A percentile compares a stretch with the other conserved stretches of the same genome.
These are phyloP conservation scores for Cytospora schulzeri DNA, from an alignment of 2,329 filamentous ascomycete genomes.

Conservation along the genomic window DNA sequence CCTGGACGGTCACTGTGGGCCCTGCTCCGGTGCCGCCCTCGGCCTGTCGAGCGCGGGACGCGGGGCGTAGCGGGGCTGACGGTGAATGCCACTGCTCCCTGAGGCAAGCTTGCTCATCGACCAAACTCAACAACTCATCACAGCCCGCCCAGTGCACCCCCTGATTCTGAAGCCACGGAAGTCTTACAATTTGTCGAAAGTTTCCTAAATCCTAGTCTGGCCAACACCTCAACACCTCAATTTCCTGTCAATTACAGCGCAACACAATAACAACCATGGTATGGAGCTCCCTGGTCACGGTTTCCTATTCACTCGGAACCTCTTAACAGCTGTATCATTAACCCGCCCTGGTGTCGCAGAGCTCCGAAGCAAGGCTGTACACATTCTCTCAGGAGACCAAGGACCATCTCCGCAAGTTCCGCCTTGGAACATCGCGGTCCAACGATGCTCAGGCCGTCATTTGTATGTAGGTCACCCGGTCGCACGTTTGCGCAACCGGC, in stretches of 20 bases:
- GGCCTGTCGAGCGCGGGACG: slow-evolving; percentile 12
- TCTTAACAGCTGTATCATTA: neutral
- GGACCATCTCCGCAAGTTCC: slow-evolving; percentile 90
- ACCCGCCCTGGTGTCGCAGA: slow-evolving; percentile 35
- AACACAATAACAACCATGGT: slow-evolving; percentile 19
- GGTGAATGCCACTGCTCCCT: neutral
- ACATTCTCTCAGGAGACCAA: slow-evolving; percentile 90
- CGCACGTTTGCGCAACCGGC: slow-evolving; percentile 2
- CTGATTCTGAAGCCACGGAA: neutral
- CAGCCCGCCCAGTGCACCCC: neutral
- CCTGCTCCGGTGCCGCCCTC: slow-evolving; percentile 20
- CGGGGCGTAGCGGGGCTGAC: slow-evolving; percentile 23
- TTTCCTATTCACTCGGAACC: neutral
- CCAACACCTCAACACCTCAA: neutral
- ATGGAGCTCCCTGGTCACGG: neutral
- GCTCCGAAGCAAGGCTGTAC: slow-evolving; percentile 87
- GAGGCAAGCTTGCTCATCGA: slow-evolving; percentile 1
- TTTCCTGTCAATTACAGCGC: neutral
- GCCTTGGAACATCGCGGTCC: slow-evolving; percentile 83
- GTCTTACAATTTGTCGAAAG: neutral
- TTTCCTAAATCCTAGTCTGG: neutral
- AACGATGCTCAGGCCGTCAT: slow-evolving; percentile 89
- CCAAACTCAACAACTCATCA: slow-evolving; percentile 1
- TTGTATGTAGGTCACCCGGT: slow-evolving; percentile 66
- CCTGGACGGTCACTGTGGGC: slow-evolving; percentile 6